Conservation (phyloP, 169 alveolate species). For the Cryptosporidium xiaoi region DNA sequence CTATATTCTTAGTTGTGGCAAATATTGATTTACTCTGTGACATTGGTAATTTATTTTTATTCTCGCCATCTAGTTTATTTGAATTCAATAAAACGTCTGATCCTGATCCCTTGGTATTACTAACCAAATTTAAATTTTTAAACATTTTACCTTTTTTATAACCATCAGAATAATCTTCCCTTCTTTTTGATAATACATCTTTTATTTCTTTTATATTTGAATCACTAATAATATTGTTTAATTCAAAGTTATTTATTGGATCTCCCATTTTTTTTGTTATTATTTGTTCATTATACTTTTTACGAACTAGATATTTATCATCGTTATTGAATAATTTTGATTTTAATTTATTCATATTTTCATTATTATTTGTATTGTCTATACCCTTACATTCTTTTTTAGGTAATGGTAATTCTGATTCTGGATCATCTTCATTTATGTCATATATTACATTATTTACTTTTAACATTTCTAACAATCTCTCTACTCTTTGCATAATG, state of each 20-base stretch:
- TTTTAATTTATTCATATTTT: background rate
- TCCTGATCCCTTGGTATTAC: background rate
- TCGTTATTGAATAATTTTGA: constrained; percentile 9
- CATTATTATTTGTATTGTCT: no score
- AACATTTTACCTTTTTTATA: background rate
- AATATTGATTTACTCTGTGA: background rate
- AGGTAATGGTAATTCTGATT: constrained; percentile 42
- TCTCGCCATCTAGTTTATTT: background rate
- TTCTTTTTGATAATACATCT: constrained; percentile 26
- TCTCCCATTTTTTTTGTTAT: constrained; percentile 9
- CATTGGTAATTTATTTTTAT: background rate
- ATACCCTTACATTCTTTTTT: constrained; percentile 35
- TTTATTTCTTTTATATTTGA: constrained; percentile 15
- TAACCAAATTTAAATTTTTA: constrained; percentile 1
- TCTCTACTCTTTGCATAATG: constrained; percentile 72
- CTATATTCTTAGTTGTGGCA: background rate
- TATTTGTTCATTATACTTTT: constrained; percentile 12
- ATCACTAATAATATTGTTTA: background rate
- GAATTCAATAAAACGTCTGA: background rate
- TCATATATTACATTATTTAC: constrained; percentile 31
- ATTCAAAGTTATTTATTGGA: constrained; percentile 1
- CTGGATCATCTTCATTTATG: constrained; percentile 53
- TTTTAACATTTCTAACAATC: constrained; percentile 17
- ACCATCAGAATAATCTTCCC: background rate
- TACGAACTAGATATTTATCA: constrained; percentile 24